phyloP scores from a whole-genome alignment of 2,329 filamentous ascomycete genomes.

The Xylaria sp. region DNA sequence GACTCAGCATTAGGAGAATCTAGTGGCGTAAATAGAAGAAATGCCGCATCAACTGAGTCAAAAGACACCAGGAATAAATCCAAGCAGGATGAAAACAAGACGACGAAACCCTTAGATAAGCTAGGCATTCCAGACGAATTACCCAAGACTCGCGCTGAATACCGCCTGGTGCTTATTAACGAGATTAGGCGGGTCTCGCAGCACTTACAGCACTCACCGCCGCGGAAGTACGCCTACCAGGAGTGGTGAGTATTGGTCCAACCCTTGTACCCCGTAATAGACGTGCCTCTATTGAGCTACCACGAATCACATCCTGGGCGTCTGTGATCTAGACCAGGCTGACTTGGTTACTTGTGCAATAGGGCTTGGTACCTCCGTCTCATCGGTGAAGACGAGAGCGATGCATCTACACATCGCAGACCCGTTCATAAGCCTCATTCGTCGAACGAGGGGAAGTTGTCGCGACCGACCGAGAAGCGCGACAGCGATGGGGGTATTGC shows the following conservation, averaged over 20 bases:
- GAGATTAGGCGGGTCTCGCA: slow-evolving; percentile 71
- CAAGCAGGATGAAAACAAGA: not conserved
- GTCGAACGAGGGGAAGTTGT: not conserved
- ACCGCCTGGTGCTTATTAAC: slow-evolving; percentile 70
- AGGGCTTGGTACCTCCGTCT: slow-evolving; percentile 82
- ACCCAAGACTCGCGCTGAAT: slow-evolving; percentile 53
- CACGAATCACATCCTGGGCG: no score
- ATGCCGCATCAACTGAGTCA: not conserved
- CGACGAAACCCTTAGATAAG: not conserved
- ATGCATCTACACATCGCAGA: slow-evolving; percentile 56
- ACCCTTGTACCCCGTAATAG: no score
- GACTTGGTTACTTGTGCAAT: slow-evolving; percentile 34
- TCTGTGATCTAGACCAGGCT: not conserved
- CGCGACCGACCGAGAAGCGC: not conserved
- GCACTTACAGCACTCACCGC: slow-evolving; percentile 63
- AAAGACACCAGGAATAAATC: not conserved
- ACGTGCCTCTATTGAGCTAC: no score
- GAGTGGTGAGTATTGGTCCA: slow-evolving; percentile 35
- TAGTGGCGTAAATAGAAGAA: not conserved
- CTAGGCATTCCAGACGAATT: slow-evolving; percentile 48
- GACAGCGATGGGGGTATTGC: not conserved
- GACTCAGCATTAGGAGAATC: not conserved
- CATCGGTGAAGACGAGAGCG: slow-evolving; percentile 69
- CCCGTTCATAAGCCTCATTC: slow-evolving; percentile 27
- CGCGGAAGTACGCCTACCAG: slow-evolving; percentile 71